phyloP scores from a whole-genome alignment of 2,329 filamentous ascomycete genomes.

The Sclerotinia nivalis region DNA sequence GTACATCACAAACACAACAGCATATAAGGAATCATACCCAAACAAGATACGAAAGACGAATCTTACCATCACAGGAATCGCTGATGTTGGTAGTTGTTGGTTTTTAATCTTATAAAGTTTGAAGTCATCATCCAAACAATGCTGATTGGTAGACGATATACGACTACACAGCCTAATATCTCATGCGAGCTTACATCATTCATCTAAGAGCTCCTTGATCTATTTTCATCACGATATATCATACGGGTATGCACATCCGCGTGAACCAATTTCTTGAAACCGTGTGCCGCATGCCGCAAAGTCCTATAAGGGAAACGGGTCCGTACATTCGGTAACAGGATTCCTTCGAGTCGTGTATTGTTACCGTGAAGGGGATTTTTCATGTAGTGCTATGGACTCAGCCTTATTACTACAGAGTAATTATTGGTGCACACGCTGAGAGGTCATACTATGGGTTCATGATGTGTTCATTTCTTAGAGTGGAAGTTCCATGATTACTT shows the following conservation, averaged over 20 bases:
- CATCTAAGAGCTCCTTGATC: background rate
- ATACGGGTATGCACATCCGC: background rate
- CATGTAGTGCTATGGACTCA: background rate
- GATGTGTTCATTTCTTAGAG: background rate
- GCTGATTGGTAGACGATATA: background rate
- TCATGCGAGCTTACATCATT: constrained; percentile 6
- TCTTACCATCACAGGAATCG: background rate
- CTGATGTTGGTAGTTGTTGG: background rate
- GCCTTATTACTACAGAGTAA: background rate
- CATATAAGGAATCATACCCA: background rate
- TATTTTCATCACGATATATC: background rate
- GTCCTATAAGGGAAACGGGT: background rate
- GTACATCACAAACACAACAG: background rate
- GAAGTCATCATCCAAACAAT: background rate
- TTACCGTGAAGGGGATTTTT: background rate
- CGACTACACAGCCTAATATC: background rate
- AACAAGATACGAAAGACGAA: background rate
- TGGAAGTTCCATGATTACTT: background rate
- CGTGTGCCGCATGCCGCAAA: background rate
- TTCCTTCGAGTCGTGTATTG: constrained; percentile 6
- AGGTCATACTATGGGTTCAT: background rate
- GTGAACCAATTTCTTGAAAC: background rate
- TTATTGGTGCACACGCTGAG: too few species aligned
- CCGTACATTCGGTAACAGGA: constrained; percentile 8
- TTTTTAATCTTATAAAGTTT: background rate